phyloP scores from a whole-genome alignment of 257 asterid genomes.

The Coffea eugenioides region DNA sequence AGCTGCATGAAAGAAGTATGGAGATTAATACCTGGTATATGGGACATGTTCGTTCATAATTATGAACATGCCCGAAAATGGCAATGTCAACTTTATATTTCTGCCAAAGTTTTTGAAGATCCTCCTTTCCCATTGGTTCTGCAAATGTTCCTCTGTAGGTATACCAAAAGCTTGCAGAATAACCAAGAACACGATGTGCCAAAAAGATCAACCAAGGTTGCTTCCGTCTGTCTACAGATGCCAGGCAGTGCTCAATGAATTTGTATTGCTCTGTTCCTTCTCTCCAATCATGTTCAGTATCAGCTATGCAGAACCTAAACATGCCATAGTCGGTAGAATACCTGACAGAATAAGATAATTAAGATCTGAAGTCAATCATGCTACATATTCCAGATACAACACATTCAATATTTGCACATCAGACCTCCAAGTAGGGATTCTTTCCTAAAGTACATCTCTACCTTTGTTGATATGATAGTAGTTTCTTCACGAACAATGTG shows the following conservation, averaged over 20 bases:
- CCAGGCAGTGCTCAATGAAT: constrained; percentile 73
- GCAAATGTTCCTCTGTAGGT: constrained; percentile 66
- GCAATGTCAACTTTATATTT: constrained; percentile 87
- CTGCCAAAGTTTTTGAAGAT: constrained; percentile 92
- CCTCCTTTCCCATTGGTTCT: constrained; percentile 89
- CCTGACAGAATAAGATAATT: constrained; percentile 37
- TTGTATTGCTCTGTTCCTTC: constrained; percentile 76
- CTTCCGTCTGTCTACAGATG: constrained; percentile 73
- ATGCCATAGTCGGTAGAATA: constrained; percentile 85
- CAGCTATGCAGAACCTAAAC: constrained; percentile 87
- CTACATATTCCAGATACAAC: too few relatives aligned
- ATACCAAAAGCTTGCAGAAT: constrained; percentile 56
- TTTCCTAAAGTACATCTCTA: neutral
- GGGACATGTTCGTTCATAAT: constrained; percentile 77
- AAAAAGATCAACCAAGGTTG: constrained; percentile 90
- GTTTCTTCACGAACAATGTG: neutral
- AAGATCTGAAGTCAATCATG: too few relatives aligned
- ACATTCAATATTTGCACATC: neutral
- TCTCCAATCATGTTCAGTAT: constrained; percentile 91
- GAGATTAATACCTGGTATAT: constrained; percentile 55
- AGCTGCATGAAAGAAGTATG: too few relatives aligned
- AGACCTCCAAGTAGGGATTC: neutral
- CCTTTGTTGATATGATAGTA: neutral
- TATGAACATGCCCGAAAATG: constrained; percentile 69
- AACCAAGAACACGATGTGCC: constrained; percentile 83